Base-by-base conservation (phyloP, 768 basidiomycete species). In the Mycena sanguinolenta region DNA sequence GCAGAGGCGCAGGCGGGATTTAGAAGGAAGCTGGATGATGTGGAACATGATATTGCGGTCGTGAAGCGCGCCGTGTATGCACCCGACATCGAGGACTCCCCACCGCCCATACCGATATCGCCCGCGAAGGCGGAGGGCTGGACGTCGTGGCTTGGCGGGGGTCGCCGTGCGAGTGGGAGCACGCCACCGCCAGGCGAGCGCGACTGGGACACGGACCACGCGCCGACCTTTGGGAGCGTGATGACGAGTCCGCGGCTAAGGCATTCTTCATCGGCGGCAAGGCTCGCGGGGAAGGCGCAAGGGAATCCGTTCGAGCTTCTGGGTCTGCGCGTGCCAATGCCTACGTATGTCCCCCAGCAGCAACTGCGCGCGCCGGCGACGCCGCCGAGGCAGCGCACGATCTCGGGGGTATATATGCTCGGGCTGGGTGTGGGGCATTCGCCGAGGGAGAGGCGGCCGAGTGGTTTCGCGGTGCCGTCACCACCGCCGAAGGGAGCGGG, bases 21-120 rank as follows among this genome's bases (percentile, higher is more conserved):
- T 71, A 74, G 76, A 58, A 82, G 81, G 49, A 95, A 94, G 78
- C 77, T 94, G 66, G 90, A 87, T 25, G 91, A 95, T 74, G 85
- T 94, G 23, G 84, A 92, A 69, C 92, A 95, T 69, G 94, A 95
- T 76, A 89, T 95, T 52, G 91, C 91, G 0, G 84, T 84, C 8
- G 80, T 95, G 68, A 94, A 94, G 77, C 83, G 83, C 32, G 69
- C 42, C 4, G 58, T 70, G 52, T 70, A 70, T 28, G 63, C 63
- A 14, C 69, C 69, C 38, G 21, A 1, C 53, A 12, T 19, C 19
- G 14, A 28, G 12, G 32, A 34, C 32, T 4, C 32, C 32, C 23
- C 23, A 25, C 63, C 39, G 13, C 53, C 63, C 3, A 25, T 27
- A 21, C 38, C 38, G 17, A 36, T 54, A 3, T 53, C 62, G 34